phyloP scores from a whole-genome alignment of 1,139 yeast species.

The Oligophagozyma castellii region DNA sequence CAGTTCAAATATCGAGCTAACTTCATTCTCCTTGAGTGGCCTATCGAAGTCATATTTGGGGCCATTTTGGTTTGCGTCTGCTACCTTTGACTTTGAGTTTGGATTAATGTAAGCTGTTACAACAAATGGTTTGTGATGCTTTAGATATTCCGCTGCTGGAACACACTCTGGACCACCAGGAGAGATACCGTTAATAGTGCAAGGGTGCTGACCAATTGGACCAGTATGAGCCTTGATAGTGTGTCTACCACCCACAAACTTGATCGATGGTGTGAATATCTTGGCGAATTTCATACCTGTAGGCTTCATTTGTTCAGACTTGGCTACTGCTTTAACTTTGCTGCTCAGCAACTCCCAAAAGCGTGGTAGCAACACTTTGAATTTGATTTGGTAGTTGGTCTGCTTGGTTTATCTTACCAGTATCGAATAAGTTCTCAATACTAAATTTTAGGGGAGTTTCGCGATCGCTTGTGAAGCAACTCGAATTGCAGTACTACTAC shows the following conservation, averaged over 20 bases:
- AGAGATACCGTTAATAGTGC: conserved; percentile 31
- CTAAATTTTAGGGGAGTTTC: too few relatives aligned
- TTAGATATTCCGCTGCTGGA: conserved; percentile 19
- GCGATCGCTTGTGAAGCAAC: too few relatives aligned
- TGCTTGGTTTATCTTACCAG: too few relatives aligned
- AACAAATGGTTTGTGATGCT: conserved; percentile 17
- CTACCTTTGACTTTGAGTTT: conserved; percentile 5
- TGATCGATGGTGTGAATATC: conserved; percentile 40
- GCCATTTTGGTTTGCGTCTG: conserved; percentile 26
- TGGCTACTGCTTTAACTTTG: too few relatives aligned
- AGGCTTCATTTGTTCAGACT: conserved; percentile 26
- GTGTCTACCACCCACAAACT: conserved; percentile 42
- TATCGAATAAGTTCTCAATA: too few relatives aligned
- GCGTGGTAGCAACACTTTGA: too few relatives aligned
- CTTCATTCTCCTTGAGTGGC: conserved; percentile 20
- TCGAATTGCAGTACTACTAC: too few relatives aligned
- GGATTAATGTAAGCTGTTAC: conserved; percentile 25
- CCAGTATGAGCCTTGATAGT: conserved; percentile 19
- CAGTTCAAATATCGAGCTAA: conserved; percentile 46
- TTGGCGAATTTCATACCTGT: conserved; percentile 23
- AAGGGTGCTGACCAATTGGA: conserved; percentile 31
- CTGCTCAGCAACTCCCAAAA: too few relatives aligned
- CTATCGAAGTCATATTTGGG: conserved; percentile 29
- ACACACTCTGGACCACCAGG: conserved; percentile 27
- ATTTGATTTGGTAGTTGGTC: too few relatives aligned